Percentiles rank a stretch among this genome's conserved stretches.
Evolutionary conservation across 345 rosid species (phyloP).

Genomic region (Gossypium longicalyx): DNA sequence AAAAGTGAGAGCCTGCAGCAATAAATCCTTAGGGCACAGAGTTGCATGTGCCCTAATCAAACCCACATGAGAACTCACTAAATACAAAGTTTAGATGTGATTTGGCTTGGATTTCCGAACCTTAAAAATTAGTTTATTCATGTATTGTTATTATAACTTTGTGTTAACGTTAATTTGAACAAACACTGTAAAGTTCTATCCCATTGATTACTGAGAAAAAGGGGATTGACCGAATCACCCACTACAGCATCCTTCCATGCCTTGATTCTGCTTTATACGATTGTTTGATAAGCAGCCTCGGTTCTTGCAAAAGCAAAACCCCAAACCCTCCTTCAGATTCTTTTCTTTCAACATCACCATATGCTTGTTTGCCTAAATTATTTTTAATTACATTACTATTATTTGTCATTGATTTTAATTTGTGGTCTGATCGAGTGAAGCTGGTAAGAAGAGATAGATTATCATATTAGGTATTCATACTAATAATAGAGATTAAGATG

Average conservation of each 20-base stretch:
- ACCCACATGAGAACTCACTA: background rate
- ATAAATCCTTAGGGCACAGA: no score
- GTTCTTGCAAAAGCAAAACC: slow-evolving; percentile 58
- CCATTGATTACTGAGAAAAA: slow-evolving; percentile 19
- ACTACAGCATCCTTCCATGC: slow-evolving; percentile 16
- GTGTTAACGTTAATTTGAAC: background rate
- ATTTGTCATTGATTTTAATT: background rate
- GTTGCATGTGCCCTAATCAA: no score
- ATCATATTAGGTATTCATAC: no score
- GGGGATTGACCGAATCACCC: slow-evolving; percentile 18
- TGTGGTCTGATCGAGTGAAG: no score
- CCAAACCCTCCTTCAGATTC: slow-evolving; percentile 40
- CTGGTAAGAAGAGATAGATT: no score
- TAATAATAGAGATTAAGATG: no score
- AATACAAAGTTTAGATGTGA: slow-evolving; percentile 9
- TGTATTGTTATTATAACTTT: background rate
- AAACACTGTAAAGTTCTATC: background rate
- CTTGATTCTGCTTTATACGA: slow-evolving; percentile 59
- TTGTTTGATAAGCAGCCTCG: slow-evolving; percentile 51
- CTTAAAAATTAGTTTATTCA: background rate
- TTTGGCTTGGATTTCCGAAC: slow-evolving; percentile 37
- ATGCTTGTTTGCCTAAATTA: slow-evolving; percentile 11
- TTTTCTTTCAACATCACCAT: slow-evolving; percentile 52
- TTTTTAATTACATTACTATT: background rate
- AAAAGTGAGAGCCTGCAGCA: no score